Percentiles rank a stretch among this genome's conserved stretches.
phyloP scores from a whole-genome alignment of 2,329 filamentous ascomycete genomes.

The Clonostachys solani region DNA sequence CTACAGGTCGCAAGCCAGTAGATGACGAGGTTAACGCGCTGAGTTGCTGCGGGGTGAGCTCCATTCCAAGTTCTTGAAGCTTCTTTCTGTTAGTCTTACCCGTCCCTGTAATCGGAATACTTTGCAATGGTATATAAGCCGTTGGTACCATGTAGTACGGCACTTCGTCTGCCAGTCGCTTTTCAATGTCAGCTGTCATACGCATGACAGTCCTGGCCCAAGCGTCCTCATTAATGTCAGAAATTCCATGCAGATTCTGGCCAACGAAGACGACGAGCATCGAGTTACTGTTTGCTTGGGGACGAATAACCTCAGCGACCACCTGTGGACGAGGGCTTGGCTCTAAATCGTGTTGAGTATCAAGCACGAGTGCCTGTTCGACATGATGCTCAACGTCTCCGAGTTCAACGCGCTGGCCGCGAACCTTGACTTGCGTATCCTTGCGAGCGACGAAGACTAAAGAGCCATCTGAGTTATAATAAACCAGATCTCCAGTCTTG shows the following conservation, averaged over 20 bases:
- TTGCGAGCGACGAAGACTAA: conserved; percentile 29
- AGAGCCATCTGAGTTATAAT: conserved; percentile 18
- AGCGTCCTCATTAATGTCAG: neutral
- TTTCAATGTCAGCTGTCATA: neutral
- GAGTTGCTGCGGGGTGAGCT: neutral
- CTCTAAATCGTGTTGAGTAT: neutral
- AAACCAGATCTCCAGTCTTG: conserved; percentile 27
- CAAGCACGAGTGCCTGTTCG: neutral
- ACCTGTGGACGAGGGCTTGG: neutral
- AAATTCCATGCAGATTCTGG: neutral
- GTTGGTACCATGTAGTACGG: conserved; percentile 2
- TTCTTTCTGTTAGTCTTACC: neutral
- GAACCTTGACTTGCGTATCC: conserved; percentile 44
- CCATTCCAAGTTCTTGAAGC: neutral
- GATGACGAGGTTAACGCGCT: neutral
- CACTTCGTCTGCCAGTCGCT: neutral
- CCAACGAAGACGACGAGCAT: neutral
- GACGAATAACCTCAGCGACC: conserved; percentile 1
- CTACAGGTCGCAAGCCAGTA: no score
- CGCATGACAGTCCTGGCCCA: neutral
- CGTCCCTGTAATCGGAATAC: conserved; percentile 1
- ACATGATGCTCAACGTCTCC: conserved; percentile 14
- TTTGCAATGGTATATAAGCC: neutral
- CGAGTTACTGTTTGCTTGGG: neutral
- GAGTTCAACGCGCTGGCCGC: conserved; percentile 44